Base-by-base conservation (phyloP, 1,139 yeast genomes). In the Geotrichum restrictum region DNA sequence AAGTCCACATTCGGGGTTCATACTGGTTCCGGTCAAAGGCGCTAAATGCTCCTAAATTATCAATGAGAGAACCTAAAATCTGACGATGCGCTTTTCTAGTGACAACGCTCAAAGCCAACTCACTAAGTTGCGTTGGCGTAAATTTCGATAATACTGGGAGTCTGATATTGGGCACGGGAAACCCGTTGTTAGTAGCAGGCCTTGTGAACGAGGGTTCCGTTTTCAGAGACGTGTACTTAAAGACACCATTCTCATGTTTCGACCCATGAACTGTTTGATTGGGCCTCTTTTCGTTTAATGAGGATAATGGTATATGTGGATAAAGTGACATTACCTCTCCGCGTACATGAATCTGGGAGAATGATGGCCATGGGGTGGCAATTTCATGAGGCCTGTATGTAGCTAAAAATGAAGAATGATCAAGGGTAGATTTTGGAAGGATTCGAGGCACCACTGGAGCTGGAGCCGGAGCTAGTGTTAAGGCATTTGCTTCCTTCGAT, bases 271-370 rank as follows among this genome's bases (percentile, higher is more conserved):
- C 8, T 2, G 33, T 38, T 11, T 6, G 3, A 2, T 22, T n/a
- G 4, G 40, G 13, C 27, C 27, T 24, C 4, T 46, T 46, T 29
- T 31, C 19, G 16, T 32, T 39, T 31, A 6, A 11, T 45, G 4
- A 21, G 22, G 6, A 19, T 16, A 10, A 10, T 13, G 6, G n/a
- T 5, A n/a, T 21, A 29, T 10, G 22, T 24, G n/a, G 11, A 1
- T 10, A 1, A 22, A 6, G 2, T 11, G 32, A 14, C 3, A 6
- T 4, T 6, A 5, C 14, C 3, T 11, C 38, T n/a, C 56, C 52
- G 27, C 48, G 38, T 2, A 46, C 51, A 27, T 52, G 45, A 47
- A 46, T 57, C 49, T 47, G 51, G 11, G 38, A 19, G 13, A 40
- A 8, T 1, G 42, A 38, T 14, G 55, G 57, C 44, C 53, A 50